These are phyloP conservation scores for Vigna nakashimae DNA, from an alignment of 306 rosid species.

Conservation along the genomic window DNA sequence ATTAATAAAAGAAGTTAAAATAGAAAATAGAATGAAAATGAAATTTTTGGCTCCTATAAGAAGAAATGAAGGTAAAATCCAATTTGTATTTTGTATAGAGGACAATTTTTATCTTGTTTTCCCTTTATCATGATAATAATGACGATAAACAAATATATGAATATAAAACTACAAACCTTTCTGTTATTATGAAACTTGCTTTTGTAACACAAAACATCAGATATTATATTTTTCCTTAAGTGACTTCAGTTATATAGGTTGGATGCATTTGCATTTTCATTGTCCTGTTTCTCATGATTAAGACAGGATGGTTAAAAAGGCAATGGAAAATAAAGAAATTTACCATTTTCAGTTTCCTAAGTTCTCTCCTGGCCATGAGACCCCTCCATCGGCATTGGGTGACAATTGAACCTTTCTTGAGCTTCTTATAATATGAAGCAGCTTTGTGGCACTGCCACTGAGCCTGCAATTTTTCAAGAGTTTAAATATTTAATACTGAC, in stretches of 20 bases:
- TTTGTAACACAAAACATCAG: slow-evolving; percentile 2
- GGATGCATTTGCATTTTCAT: slow-evolving; percentile 29
- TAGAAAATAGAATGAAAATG: neutral
- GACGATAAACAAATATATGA: neutral
- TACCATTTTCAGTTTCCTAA: slow-evolving; percentile 95
- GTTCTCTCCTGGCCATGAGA: slow-evolving; percentile 72
- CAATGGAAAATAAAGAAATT: slow-evolving; percentile 12
- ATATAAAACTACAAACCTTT: neutral
- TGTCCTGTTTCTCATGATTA: slow-evolving; percentile 16
- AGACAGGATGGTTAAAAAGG: slow-evolving; percentile 20
- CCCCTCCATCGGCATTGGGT: slow-evolving; percentile 94
- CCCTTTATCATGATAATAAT: slow-evolving; percentile 17
- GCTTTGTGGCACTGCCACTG: slow-evolving; percentile 87
- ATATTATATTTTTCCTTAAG: slow-evolving; percentile 13
- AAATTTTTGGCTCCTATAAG: slow-evolving; percentile 31
- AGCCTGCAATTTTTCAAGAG: slow-evolving; percentile 64
- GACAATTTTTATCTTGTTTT: slow-evolving; percentile 8
- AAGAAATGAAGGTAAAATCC: slow-evolving; percentile 9
- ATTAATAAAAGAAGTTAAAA: neutral
- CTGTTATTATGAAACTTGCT: slow-evolving; percentile 10
- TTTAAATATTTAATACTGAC: slow-evolving; percentile 31
- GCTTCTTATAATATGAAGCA: slow-evolving; percentile 70
- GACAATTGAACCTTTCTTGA: slow-evolving; percentile 76
- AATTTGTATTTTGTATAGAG: slow-evolving; percentile 28
- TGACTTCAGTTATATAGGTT: slow-evolving; percentile 28